Percentiles rank a stretch among this genome's conserved stretches.
Evolutionary conservation across 495 filamentous ascomycete species (phyloP).

Genomic region (Neurospora pannonica): DNA sequence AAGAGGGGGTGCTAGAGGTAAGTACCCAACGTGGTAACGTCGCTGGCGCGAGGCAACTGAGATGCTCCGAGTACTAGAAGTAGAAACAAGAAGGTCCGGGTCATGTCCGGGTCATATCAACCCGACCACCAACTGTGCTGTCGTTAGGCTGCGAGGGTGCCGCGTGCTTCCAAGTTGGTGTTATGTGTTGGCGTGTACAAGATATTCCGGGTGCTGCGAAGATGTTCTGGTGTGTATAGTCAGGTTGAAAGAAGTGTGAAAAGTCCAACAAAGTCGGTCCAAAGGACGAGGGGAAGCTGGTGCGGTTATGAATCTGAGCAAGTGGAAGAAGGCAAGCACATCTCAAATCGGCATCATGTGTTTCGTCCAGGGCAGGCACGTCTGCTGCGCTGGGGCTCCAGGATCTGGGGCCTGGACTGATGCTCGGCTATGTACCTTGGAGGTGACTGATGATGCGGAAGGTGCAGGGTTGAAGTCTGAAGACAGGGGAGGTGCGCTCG

Average conservation of each 20-base stretch:
- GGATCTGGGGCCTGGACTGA: not conserved
- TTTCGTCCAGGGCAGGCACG: not conserved
- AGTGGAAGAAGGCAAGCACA: not conserved
- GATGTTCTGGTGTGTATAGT: not conserved
- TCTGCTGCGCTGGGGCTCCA: not conserved
- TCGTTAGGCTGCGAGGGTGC: not conserved
- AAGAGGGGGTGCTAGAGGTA: not conserved
- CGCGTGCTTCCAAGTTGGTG: not conserved
- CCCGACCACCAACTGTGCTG: not conserved
- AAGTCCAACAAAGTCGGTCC: not conserved
- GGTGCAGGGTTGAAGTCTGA: not conserved
- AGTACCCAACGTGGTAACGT: not conserved
- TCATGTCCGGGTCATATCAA: not conserved
- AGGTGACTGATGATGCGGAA: not conserved
- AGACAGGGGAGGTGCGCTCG: not conserved
- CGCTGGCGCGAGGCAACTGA: not conserved
- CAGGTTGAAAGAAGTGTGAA: not conserved
- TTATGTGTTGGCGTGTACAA: not conserved
- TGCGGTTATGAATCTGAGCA: not conserved
- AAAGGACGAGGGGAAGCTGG: not conserved
- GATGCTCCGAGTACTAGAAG: not conserved
- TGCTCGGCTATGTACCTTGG: not conserved
- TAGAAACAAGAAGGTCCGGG: not conserved
- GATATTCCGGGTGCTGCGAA: not conserved
- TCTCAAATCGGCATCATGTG: not conserved